Evolutionary conservation across 2,329 filamentous ascomycete species (phyloP).

Genomic region (Amesomyces nigricolor): DNA sequence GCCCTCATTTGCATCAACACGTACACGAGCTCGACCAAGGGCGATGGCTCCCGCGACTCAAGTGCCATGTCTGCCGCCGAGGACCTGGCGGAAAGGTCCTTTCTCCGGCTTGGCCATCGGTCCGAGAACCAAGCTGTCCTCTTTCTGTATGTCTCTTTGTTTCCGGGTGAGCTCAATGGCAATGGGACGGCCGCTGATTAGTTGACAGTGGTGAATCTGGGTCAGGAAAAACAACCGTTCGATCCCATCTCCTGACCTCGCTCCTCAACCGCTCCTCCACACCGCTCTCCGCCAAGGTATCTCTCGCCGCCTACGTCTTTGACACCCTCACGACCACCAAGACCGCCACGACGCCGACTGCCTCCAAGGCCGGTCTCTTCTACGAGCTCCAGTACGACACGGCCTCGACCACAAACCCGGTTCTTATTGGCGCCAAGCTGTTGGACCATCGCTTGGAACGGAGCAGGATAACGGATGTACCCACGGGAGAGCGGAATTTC

Average conservation of each 20-base stretch:
- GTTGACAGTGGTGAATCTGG: constrained; percentile 79
- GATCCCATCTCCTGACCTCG: constrained; percentile 79
- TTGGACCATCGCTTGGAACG: constrained; percentile 89
- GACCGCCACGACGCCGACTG: constrained; percentile 88
- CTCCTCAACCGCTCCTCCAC: constrained; percentile 87
- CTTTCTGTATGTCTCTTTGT: constrained; percentile 65
- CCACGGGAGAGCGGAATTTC: constrained; percentile 93
- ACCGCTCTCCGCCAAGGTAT: constrained; percentile 86
- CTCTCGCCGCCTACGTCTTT: constrained; percentile 90
- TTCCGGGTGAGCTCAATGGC: neutral
- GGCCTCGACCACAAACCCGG: constrained; percentile 73
- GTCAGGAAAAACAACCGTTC: constrained; percentile 90
- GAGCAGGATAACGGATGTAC: constrained; percentile 84
- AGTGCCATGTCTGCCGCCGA: constrained; percentile 90
- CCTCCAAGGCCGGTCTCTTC: constrained; percentile 91
- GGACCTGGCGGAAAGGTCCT: constrained; percentile 82
- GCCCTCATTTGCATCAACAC: constrained; percentile 91
- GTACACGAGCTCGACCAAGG: constrained; percentile 75
- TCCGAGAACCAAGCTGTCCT: constrained; percentile 90
- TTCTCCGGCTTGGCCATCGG: constrained; percentile 75
- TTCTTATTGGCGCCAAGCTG: constrained; percentile 88
- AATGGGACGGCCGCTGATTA: constrained; percentile 27
- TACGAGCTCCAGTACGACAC: constrained; percentile 97
- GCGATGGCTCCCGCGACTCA: constrained; percentile 86
- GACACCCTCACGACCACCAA: constrained; percentile 96